phyloP scores from a whole-genome alignment of 2,329 filamentous ascomycete genomes.

The Alternaria dauci region DNA sequence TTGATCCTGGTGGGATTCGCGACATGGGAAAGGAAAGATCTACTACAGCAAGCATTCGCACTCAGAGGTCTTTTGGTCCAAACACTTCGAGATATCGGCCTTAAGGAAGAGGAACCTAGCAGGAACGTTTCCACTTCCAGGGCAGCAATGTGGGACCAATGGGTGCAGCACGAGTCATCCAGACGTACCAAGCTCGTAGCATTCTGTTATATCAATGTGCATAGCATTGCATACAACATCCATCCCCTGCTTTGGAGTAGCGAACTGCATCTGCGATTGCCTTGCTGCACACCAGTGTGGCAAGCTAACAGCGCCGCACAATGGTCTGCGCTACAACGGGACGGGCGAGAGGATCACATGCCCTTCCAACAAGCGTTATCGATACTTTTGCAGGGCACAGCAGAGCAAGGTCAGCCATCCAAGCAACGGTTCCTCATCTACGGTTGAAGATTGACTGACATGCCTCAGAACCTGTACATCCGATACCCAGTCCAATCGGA shows the following conservation, averaged over 20 bases:
- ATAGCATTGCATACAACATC: slow-evolving; percentile 44
- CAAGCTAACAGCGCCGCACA: slow-evolving; percentile 38
- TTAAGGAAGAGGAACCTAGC: slow-evolving; percentile 28
- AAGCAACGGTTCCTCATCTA: background rate
- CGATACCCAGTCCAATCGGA: slow-evolving; percentile 42
- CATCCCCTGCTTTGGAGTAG: slow-evolving; percentile 43
- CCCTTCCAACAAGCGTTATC: slow-evolving; percentile 39
- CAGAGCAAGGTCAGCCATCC: slow-evolving; percentile 11
- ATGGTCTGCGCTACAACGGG: slow-evolving; percentile 35
- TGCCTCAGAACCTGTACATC: slow-evolving; percentile 26
- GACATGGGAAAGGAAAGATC: slow-evolving; percentile 43
- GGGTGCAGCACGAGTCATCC: slow-evolving; percentile 40
- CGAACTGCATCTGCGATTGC: slow-evolving; percentile 38
- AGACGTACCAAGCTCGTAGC: slow-evolving; percentile 44
- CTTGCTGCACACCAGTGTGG: slow-evolving; percentile 39
- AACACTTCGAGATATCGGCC: slow-evolving; percentile 39
- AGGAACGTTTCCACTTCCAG: slow-evolving; percentile 24
- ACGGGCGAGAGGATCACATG: slow-evolving; percentile 38
- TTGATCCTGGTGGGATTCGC: slow-evolving; percentile 43
- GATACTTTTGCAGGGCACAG: slow-evolving; percentile 32
- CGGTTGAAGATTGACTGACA: background rate
- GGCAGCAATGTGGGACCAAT: slow-evolving; percentile 41
- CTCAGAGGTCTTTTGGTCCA: slow-evolving; percentile 40
- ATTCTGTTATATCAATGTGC: slow-evolving; percentile 46
- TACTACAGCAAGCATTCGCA: slow-evolving; percentile 43